A percentile compares a stretch with the other conserved stretches of the same genome.
phyloP scores from a whole-genome alignment of 2,329 filamentous ascomycete genomes.

The Magnaporthales sp. region DNA sequence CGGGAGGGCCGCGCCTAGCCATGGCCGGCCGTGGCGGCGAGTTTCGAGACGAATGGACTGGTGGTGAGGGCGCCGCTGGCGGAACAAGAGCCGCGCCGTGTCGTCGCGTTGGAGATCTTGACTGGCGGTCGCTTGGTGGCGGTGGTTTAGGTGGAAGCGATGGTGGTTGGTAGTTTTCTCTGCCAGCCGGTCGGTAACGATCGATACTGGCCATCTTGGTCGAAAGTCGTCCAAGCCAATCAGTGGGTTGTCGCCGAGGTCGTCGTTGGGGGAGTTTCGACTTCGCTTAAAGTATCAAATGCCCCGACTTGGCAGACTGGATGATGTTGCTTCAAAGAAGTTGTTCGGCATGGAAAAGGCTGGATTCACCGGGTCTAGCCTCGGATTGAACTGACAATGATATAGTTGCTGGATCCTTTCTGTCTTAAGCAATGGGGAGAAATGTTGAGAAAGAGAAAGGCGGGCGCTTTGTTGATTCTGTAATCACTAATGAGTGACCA shows the following conservation, averaged over 20 bases:
- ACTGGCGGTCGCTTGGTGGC: slow-evolving; percentile 30
- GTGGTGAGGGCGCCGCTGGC: slow-evolving; percentile 53
- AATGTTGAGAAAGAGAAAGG: background rate
- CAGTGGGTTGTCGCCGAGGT: slow-evolving; percentile 2
- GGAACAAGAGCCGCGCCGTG: slow-evolving; percentile 38
- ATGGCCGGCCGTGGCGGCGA: slow-evolving; percentile 42
- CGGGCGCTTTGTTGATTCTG: background rate
- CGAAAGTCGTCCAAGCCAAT: background rate
- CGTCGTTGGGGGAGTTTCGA: background rate
- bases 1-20: slow-evolving; percentile 24
- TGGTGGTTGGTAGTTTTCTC: slow-evolving; percentile 48
- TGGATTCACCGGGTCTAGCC: background rate
- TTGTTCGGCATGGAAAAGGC: background rate
- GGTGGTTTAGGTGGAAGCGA: slow-evolving; percentile 27
- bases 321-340: background rate
- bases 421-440: background rate
- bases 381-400: background rate
- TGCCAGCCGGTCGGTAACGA: slow-evolving; percentile 40
- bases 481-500: background rate
- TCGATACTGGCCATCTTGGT: slow-evolving; percentile 49
- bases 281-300: background rate
- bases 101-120: slow-evolving; percentile 40
- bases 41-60: slow-evolving; percentile 43
- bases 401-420: background rate
- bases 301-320: background rate